Evolutionary conservation across 2,329 filamentous ascomycete genomes (phyloP).

Genomic region (Taxawa tesnikishii): DNA sequence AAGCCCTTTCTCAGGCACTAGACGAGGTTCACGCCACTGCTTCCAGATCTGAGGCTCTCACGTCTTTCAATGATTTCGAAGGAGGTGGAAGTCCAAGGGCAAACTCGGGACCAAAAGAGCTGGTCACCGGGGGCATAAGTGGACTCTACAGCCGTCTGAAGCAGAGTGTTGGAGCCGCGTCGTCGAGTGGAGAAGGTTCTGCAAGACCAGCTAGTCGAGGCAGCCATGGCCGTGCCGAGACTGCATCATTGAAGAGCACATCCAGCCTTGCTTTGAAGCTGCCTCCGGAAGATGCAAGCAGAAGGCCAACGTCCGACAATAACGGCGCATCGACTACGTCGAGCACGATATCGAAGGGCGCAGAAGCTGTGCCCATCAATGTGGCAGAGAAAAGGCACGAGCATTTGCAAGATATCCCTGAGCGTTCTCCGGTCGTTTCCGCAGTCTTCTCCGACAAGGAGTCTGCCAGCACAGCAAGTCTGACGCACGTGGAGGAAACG

Average conservation of each 20-base stretch:
- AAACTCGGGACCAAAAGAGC: slow-evolving; percentile 20
- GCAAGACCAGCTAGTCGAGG: slow-evolving; percentile 51
- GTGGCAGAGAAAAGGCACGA: no score
- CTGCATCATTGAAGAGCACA: slow-evolving; percentile 14
- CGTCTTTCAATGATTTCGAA: slow-evolving; percentile 90
- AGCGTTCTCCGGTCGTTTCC: no score
- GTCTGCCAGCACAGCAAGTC: no score
- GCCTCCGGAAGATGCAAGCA: neutral
- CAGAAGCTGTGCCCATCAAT: no score
- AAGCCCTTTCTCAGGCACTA: slow-evolving; percentile 63
- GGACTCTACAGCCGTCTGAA: slow-evolving; percentile 78
- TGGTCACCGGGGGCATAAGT: slow-evolving; percentile 44
- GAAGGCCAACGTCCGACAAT: neutral
- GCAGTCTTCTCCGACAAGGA: no score
- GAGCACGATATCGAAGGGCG: no score
- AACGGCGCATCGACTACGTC: no score
- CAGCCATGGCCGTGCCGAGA: slow-evolving; percentile 15
- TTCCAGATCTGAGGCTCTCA: slow-evolving; percentile 73
- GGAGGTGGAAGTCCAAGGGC: slow-evolving; percentile 41
- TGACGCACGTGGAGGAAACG: no score
- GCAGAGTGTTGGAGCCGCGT: slow-evolving; percentile 17
- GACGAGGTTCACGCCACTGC: slow-evolving; percentile 82
- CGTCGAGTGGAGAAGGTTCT: slow-evolving; percentile 37
- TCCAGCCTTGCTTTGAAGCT: neutral
- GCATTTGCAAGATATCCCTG: no score